Base-by-base conservation (phyloP, 208 protist genomes). In the Crithidia thermophila region DNA sequence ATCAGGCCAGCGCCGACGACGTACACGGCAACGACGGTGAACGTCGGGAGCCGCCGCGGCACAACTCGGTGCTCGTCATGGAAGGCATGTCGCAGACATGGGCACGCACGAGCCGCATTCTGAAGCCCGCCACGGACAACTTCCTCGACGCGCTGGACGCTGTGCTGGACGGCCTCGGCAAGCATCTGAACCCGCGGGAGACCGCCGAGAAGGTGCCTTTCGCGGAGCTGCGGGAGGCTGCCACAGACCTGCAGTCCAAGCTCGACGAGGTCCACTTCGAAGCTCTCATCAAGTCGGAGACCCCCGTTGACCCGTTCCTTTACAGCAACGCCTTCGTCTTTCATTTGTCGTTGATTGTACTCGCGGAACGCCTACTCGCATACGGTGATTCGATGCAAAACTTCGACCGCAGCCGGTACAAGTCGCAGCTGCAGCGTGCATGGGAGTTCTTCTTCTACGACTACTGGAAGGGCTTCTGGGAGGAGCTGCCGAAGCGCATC, bases 391-490 rank as follows among this genome's bases (percentile, higher is more conserved):
- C 20, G 28, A 72, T 76, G 58, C 57, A 49, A 13, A 70, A 87
- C 67, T 88, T 89, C 61, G 83, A 93, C 53, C 66, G 47, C 8
- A 75, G 56, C 39, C 79, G 72, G 31, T 93, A 89, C 67, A 79
- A 74, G 27, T 78, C 70, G 10, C 36, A 67, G 23, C 65, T 33
- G 55, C 75, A 57, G 20, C 75, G 81, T 23, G 46, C 75, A 3
- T 62, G 66, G 23, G 58, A 89, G 20, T 93, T 93, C 55, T 78
- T 87, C 51, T 75, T 93, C 37, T 58, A 75, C 46, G 87, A 93
- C 31, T 65, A 76, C 63, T 89, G 80, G 81, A 65, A 66, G 18
- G 73, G 72, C 62, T 89, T 93, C 56, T 87, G 82, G 75, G 56
- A 46, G 5, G 81, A 86, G 40, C 74, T 93, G 16, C 82, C 81